phyloP scores from a whole-genome alignment of 257 asterid genomes.

The Salvia rosmarinus region DNA sequence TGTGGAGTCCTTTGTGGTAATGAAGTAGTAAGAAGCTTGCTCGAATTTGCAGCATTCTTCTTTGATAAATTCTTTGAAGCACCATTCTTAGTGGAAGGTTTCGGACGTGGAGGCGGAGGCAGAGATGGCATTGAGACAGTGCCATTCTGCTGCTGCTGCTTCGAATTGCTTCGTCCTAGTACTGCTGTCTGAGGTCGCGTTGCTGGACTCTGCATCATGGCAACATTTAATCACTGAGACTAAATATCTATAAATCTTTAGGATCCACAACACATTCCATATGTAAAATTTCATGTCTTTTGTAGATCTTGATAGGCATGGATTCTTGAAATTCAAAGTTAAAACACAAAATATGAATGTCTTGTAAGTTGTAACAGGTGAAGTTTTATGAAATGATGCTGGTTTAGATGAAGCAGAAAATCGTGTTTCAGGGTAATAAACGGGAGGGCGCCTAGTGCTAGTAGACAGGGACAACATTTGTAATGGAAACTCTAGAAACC shows the following conservation, averaged over 20 bases:
- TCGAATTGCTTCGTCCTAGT: constrained; percentile 50
- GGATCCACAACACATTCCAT: too few relatives aligned
- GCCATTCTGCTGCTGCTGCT: constrained; percentile 42
- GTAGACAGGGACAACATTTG: not conserved
- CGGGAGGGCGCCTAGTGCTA: not conserved
- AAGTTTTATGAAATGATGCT: not conserved
- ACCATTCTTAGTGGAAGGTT: constrained; percentile 38
- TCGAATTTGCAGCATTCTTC: constrained; percentile 36
- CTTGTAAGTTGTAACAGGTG: not conserved
- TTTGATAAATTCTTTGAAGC: constrained; percentile 41
- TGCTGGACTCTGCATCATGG: constrained; percentile 44
- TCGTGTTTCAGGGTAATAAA: not conserved
- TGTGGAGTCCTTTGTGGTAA: constrained; percentile 42
- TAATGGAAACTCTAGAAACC: not conserved
- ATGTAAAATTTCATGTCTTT: not conserved
- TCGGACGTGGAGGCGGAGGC: constrained; percentile 51
- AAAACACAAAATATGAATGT: not conserved
- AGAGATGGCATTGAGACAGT: constrained; percentile 52
- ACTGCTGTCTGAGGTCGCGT: constrained; percentile 51
- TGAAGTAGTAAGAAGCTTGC: constrained; percentile 33
- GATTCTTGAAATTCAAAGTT: constrained; percentile 3
- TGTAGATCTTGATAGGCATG: not conserved
- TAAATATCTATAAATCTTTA: too few relatives aligned
- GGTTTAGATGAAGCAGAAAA: not conserved
- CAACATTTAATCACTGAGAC: not conserved